These are phyloP conservation scores for Anisodus tanguticus DNA, from an alignment of 257 asterid genomes.

Conservation along the genomic window DNA sequence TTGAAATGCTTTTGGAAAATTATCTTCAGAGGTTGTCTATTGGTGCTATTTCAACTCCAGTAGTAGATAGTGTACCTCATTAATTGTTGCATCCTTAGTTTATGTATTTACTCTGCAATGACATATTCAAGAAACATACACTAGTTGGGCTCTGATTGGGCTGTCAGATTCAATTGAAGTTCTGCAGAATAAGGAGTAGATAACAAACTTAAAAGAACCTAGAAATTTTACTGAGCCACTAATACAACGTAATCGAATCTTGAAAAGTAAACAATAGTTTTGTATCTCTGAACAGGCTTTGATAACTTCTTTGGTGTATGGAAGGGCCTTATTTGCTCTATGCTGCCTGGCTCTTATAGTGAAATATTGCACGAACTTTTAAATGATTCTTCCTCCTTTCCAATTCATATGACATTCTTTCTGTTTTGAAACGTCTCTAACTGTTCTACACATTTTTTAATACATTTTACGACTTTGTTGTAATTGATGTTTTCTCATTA, in stretches of 20 bases:
- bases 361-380: not conserved
- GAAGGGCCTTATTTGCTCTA: not conserved
- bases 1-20: conserved; percentile 97
- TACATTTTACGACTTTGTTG: not conserved
- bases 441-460: not conserved
- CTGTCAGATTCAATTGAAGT: not conserved
- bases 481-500: not conserved
- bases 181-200: not conserved
- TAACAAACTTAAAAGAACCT: not conserved
- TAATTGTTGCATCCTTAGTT: not conserved
- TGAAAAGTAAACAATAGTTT: not conserved
- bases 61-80: not conserved
- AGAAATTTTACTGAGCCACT: not conserved
- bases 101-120: conserved; percentile 2
- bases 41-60: conserved; percentile 18
- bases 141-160: not conserved
- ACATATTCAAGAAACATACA: conserved; percentile 17
- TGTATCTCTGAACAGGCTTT: not conserved
- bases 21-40: conserved; percentile 84
- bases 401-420: not conserved
- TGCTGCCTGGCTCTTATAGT: not conserved
- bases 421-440: not conserved
- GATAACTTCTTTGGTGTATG: not conserved
- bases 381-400: not conserved
- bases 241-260: not conserved